Percentiles rank a stretch among this genome's conserved stretches.
Conservation (phyloP, 1,284 basidiomycete genomes). For the Heterobasidion annosum region DNA sequence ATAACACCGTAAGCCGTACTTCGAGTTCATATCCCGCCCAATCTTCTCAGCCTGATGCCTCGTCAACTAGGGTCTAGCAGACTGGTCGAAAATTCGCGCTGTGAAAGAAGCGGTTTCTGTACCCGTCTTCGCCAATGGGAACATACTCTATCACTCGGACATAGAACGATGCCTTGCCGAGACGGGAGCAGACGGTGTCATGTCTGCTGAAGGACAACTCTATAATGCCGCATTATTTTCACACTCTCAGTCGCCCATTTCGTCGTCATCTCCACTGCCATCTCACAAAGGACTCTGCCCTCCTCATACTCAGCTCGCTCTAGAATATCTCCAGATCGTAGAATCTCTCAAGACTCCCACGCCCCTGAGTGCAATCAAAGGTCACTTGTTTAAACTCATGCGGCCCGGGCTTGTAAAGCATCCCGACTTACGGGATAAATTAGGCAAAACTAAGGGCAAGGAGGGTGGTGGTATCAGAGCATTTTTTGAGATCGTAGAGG, state of each 20-base stretch:
- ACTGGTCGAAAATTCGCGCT: constrained; percentile 78
- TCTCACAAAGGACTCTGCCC: constrained; percentile 41
- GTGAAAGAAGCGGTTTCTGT: constrained; percentile 85
- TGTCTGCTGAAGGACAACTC: constrained; percentile 93
- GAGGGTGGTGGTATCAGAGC: neutral
- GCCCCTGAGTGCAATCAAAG: constrained; percentile 71
- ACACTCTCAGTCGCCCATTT: constrained; percentile 14
- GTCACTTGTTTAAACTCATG: constrained; percentile 90
- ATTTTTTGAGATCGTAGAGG: constrained; percentile 40
- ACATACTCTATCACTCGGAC: constrained; percentile 82
- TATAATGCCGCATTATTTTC: constrained; percentile 88
- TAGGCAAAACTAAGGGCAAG: constrained; percentile 42
- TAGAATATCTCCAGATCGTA: constrained; percentile 86
- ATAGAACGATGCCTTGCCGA: constrained; percentile 67
- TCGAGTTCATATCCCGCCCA: neutral
- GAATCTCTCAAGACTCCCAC: constrained; percentile 67
- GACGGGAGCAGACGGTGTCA: constrained; percentile 88
- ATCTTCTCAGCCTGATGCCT: no score
- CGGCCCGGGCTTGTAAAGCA: constrained; percentile 68
- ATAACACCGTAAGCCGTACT: constrained; percentile 40
- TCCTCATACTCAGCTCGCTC: constrained; percentile 57
- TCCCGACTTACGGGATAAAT: constrained; percentile 61
- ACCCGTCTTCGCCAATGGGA: constrained; percentile 98
- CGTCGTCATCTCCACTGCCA: constrained; percentile 3
- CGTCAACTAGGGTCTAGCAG: constrained; percentile 63